Percentiles rank a stretch among this genome's conserved stretches.
These are phyloP conservation scores for Gracilaria gracilis DNA, from an alignment of 23 red algal species.

Conservation along the genomic window DNA sequence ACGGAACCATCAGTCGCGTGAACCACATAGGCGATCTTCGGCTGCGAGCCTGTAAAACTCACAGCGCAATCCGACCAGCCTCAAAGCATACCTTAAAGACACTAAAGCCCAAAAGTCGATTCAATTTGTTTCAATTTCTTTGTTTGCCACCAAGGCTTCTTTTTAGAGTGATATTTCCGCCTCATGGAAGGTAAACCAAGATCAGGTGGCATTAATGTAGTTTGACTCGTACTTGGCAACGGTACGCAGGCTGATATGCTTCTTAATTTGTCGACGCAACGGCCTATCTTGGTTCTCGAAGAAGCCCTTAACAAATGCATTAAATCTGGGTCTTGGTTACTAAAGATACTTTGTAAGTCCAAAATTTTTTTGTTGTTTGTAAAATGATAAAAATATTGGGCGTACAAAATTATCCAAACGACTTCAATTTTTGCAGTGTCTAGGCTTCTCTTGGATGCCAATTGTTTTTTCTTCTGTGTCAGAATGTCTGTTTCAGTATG, in stretches of 20 bases:
- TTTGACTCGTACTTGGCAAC: constrained; percentile 11
- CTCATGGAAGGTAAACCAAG: background rate
- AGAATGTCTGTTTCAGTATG: background rate
- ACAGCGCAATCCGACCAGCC: background rate
- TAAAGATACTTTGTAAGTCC: background rate
- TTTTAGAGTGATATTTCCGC: no score
- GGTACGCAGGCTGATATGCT: background rate
- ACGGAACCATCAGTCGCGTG: background rate
- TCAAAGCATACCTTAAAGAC: background rate
- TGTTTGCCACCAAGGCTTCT: background rate
- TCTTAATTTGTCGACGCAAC: background rate
- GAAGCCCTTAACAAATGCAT: background rate
- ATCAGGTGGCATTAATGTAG: background rate
- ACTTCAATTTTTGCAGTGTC: background rate
- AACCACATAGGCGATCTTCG: constrained; percentile 29
- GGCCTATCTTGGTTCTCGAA: background rate
- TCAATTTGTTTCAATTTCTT: background rate
- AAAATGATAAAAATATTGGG: background rate
- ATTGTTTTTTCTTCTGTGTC: background rate
- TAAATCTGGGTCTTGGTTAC: background rate
- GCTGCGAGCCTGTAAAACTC: constrained; percentile 10
- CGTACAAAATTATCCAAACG: background rate
- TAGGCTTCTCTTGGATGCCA: background rate
- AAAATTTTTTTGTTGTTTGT: background rate
- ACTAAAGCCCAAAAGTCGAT: background rate